phyloP scores from a whole-genome alignment of 2,329 filamentous ascomycete species.

The Aspergillus udagawae region DNA sequence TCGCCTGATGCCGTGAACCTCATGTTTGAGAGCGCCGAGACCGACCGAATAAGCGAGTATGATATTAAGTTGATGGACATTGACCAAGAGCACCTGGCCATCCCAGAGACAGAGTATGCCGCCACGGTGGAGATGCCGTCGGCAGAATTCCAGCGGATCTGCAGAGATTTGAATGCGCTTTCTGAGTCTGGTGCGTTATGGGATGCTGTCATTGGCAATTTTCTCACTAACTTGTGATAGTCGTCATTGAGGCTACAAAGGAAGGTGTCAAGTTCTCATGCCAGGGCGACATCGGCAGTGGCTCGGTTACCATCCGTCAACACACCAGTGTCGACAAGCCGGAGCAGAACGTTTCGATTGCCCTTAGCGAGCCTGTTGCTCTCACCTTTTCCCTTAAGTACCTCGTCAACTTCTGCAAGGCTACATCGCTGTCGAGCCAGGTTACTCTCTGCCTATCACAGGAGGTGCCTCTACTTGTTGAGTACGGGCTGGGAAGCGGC shows the following conservation, averaged over 20 bases:
- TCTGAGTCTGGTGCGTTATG: conserved; percentile 81
- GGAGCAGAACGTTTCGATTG: conserved; percentile 78
- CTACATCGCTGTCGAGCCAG: conserved; percentile 70
- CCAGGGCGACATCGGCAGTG: conserved; percentile 92
- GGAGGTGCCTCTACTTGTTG: conserved; percentile 92
- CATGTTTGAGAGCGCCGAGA: conserved; percentile 84
- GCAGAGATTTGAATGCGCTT: conserved; percentile 82
- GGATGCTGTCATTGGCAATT: neutral
- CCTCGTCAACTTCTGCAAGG: conserved; percentile 99
- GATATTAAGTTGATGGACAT: conserved; percentile 99
- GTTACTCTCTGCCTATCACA: conserved; percentile 94
- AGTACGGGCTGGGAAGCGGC: conserved; percentile 80
- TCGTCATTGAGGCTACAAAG: conserved; percentile 93
- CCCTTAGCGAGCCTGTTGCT: conserved; percentile 84
- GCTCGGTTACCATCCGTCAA: conserved; percentile 84
- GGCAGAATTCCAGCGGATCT: conserved; percentile 89
- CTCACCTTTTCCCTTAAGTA: conserved; percentile 99
- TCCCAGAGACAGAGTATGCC: conserved; percentile 97
- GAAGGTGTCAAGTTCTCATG: conserved; percentile 95
- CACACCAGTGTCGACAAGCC: conserved; percentile 89
- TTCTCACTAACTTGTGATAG: conserved; percentile 47
- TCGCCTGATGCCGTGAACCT: conserved; percentile 93
- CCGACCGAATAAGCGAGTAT: conserved; percentile 94
- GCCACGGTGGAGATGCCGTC: conserved; percentile 87
- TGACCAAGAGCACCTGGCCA: conserved; percentile 98